A percentile compares a stretch with the other conserved stretches of the same genome.
phyloP scores from a whole-genome alignment of 371 early-diverging fungal genomes.

The Mucor saturninus region DNA sequence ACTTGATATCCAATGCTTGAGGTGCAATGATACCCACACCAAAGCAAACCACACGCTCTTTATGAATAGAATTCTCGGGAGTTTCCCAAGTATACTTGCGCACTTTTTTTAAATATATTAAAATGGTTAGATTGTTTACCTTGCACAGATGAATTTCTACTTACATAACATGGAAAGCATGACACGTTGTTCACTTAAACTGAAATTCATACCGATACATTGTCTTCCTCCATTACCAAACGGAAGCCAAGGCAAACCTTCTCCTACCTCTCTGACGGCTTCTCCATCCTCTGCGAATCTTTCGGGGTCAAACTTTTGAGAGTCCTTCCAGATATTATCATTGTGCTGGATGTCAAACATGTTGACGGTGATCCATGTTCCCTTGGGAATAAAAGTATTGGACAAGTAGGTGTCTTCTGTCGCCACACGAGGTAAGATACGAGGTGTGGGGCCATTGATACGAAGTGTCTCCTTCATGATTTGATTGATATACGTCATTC shows the following conservation, averaged over 20 bases:
- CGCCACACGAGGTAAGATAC: conserved; percentile 22
- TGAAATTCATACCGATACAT: conserved; percentile 54
- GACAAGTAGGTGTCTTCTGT: conserved; percentile 45
- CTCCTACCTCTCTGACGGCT: neutral
- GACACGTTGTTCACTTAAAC: conserved; percentile 52
- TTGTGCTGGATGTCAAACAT: conserved; percentile 40
- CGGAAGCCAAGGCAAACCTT: conserved; percentile 36
- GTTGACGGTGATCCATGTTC: conserved; percentile 44
- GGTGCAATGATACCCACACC: neutral
- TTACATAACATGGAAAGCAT: conserved; percentile 45
- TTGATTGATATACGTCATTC: conserved; percentile 47
- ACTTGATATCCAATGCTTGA: neutral
- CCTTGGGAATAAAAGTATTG: conserved; percentile 52
- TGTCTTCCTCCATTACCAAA: conserved; percentile 39
- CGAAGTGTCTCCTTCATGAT: conserved; percentile 28
- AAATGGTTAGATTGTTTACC: neutral
- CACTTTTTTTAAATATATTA: neutral
- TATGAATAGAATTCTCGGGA: conserved; percentile 7
- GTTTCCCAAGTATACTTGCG: conserved; percentile 6
- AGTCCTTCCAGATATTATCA: conserved; percentile 30
- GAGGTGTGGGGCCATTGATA: conserved; percentile 17
- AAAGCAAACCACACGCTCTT: neutral
- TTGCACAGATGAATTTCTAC: neutral
- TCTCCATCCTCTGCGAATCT: conserved; percentile 8
- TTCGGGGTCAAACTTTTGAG: conserved; percentile 15